Conservation (phyloP, 768 basidiomycete species). For the Auricularia auricula-judae region DNA sequence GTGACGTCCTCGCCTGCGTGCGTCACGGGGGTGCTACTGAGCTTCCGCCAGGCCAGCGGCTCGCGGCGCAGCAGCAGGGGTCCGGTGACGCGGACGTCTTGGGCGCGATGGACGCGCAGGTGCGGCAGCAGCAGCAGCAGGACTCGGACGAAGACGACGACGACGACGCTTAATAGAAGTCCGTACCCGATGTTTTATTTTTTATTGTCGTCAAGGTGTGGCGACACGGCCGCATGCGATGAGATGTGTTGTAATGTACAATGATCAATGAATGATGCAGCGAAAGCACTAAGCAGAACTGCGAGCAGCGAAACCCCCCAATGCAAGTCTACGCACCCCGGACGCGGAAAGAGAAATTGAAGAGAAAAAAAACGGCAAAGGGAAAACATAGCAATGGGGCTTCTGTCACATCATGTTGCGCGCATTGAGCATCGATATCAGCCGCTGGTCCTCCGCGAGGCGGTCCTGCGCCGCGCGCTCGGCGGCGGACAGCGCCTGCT, state of each 20-base stretch:
- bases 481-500: conserved; percentile 22
- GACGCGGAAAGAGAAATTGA: neutral
- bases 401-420: conserved; percentile 19
- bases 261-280: neutral
- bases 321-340: neutral
- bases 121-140: conserved; percentile 39
- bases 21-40: neutral
- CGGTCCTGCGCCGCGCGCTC: conserved; percentile 17
- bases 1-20: conserved; percentile 20
- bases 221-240: neutral
- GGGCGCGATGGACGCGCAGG: conserved; percentile 75
- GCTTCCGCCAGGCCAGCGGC: conserved; percentile 49
- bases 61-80: conserved; percentile 62
- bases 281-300: neutral
- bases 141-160: conserved; percentile 56
- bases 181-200: neutral
- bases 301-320: neutral
- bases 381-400: neutral
- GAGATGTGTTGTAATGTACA: neutral
- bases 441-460: conserved; percentile 46
- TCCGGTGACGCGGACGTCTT: conserved; percentile 60
- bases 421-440: conserved; percentile 49
- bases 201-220: neutral
- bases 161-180: conserved; percentile 6
- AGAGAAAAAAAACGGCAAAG: neutral